Base-by-base conservation (phyloP, 768 basidiomycete genomes). In the Lentinus brumalis region DNA sequence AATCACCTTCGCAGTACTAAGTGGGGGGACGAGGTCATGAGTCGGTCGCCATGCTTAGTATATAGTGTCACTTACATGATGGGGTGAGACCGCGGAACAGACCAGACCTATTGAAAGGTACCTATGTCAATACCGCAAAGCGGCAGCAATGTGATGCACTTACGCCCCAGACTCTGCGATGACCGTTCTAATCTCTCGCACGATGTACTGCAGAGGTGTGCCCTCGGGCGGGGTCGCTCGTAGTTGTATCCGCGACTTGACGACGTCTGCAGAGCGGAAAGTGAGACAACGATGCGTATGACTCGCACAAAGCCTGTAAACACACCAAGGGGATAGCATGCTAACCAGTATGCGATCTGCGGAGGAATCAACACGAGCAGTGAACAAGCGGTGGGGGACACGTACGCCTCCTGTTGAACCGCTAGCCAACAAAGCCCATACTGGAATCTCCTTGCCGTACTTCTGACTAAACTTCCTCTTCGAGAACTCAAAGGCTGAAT, bases 161-260 rank as follows among this genome's bases (percentile, higher is more conserved):
- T 69, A 92, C 91, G 81, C 63, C 70, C 94, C 92, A 26, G 86
- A 84, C 74, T 93, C 92, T 8, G 77, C 72, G 1, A 95, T 73
- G 30, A 96, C 82, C 0, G 78, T 73, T 56, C 75, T 80, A n/a
- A 94, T 62, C 69, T 96, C 94, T 26, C 21, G 21, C 21, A 26
- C 21, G 49, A 98, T 92, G 67, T 97, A 97, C 56, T 80, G 86
- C 61, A 85, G 82, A 7, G 89, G 89, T 5, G 83, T 87, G 2
- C 92, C 84, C 39, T 76, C 77, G 9, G 94, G 93, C 0, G 96
- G 94, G 2, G 79, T 83, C 0, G 81, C 69, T 0, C 91, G 85
- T 7, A 96, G 81, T 68, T 98, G 96, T 10, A 97, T 80, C 39
- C 94, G 86, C 4, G 93, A 95, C 77, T 98, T 98, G 35, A 96